phyloP scores from a whole-genome alignment of 2,329 filamentous ascomycete genomes.

The Spiromastix sp. region DNA sequence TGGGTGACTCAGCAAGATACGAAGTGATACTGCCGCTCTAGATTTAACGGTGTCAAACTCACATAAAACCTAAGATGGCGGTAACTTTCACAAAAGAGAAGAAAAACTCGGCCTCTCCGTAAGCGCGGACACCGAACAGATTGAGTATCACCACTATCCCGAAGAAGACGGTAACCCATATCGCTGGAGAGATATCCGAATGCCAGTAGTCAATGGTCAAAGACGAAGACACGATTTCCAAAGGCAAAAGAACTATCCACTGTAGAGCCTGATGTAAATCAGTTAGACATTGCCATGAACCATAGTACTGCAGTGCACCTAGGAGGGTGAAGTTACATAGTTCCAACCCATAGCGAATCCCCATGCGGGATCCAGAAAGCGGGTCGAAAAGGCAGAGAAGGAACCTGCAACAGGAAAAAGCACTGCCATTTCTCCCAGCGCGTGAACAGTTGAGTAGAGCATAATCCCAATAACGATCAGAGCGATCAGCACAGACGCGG shows the following conservation, averaged over 20 bases:
- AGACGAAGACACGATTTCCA: constrained; percentile 56
- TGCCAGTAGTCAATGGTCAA: constrained; percentile 54
- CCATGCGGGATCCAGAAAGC: constrained; percentile 38
- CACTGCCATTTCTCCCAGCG: constrained; percentile 40
- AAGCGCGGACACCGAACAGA: constrained; percentile 43
- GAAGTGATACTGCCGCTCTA: too few relatives aligned
- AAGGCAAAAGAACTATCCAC: constrained; percentile 69
- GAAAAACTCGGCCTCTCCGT: constrained; percentile 42
- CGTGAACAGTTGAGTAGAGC: constrained; percentile 57
- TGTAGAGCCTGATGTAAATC: too few relatives aligned
- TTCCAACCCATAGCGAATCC: constrained; percentile 42
- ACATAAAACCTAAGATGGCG: constrained; percentile 47
- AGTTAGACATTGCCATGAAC: too few relatives aligned
- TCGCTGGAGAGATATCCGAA: constrained; percentile 23
- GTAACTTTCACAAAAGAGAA: constrained; percentile 43
- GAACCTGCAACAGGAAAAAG: constrained; percentile 39
- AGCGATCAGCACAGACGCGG: constrained; percentile 34
- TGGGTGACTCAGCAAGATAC: constrained; percentile 45
- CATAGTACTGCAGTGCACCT: too few relatives aligned
- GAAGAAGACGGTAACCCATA: constrained; percentile 43
- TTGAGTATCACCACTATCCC: constrained; percentile 52
- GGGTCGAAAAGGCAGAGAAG: constrained; percentile 35
- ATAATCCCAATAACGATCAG: constrained; percentile 40
- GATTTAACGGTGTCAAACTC: too few relatives aligned
- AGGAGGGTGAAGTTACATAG: too few relatives aligned